phyloP scores from a whole-genome alignment of 129 eudicot species.

The Scalesia atractyloides region DNA sequence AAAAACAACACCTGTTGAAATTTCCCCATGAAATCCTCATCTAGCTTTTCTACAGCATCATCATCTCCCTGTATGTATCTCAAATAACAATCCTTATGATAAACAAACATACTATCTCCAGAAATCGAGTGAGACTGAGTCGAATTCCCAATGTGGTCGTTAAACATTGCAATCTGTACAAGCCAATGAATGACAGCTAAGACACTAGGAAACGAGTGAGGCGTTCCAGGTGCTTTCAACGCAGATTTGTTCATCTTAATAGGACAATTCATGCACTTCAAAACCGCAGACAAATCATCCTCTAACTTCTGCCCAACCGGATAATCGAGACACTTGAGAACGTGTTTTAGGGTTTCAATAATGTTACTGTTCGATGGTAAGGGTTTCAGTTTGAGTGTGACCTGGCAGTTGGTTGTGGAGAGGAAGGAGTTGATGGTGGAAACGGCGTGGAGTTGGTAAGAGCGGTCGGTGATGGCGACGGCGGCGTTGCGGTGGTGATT shows the following conservation, averaged over 20 bases:
- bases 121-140: conserved; percentile 10
- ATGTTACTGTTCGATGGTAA: conserved; percentile 71
- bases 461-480: conserved; percentile 44
- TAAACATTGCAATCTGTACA: conserved; percentile 53
- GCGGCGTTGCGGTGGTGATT: conserved; percentile 36
- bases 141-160: conserved; percentile 37
- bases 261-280: conserved; percentile 64
- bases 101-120: conserved; percentile 29
- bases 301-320: conserved; percentile 46
- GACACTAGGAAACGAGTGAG: conserved; percentile 69
- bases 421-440: conserved; percentile 69
- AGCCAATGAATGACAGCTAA: conserved; percentile 80
- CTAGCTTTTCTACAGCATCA: conserved; percentile 49
- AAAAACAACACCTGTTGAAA: conserved; percentile 26
- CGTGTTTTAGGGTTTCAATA: conserved; percentile 59
- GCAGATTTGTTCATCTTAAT: conserved; percentile 70
- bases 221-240: conserved; percentile 73
- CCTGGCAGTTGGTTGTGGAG: conserved; percentile 38
- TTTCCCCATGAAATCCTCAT: conserved; percentile 40
- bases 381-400: conserved; percentile 53
- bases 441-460: conserved; percentile 54
- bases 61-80: conserved; percentile 73
- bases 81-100: conserved; percentile 46
- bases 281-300: conserved; percentile 45
- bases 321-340: conserved; percentile 54